Conservation (phyloP, 1,284 basidiomycete species). For the Porodaedalea pini region DNA sequence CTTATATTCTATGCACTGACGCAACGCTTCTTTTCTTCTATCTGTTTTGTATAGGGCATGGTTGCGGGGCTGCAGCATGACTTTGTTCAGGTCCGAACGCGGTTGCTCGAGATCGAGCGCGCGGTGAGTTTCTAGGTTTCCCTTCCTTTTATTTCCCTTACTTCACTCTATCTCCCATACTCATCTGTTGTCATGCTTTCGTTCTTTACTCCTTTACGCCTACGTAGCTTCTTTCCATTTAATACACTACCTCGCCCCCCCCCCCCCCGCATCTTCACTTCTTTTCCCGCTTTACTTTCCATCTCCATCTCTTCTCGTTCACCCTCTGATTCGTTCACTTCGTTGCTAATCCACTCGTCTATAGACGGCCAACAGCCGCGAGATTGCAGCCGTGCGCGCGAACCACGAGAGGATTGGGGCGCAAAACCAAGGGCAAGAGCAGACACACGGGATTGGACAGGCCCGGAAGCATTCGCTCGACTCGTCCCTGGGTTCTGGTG, state of each 20-base stretch:
- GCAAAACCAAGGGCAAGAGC: background rate
- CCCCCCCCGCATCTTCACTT: too few species aligned
- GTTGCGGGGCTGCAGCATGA: conserved; percentile 67
- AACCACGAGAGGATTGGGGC: background rate
- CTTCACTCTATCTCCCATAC: background rate
- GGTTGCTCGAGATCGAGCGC: conserved; percentile 62
- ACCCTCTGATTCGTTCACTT: background rate
- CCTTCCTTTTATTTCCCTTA: background rate
- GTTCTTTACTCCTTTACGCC: too few species aligned
- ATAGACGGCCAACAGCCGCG: conserved; percentile 1
- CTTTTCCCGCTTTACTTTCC: too few species aligned
- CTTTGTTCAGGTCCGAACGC: conserved; percentile 50
- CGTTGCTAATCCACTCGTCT: background rate
- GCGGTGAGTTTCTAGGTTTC: conserved; percentile 42
- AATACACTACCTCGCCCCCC: too few species aligned
- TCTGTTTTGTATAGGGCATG: conserved; percentile 50
- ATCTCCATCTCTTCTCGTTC: background rate
- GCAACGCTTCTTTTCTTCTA: background rate
- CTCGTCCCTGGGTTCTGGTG: background rate
- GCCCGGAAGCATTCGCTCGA: background rate
- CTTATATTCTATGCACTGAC: background rate
- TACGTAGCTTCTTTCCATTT: too few species aligned
- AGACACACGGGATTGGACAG: background rate
- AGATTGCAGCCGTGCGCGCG: conserved; percentile 3
- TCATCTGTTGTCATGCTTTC: background rate